A percentile compares a stretch with the other conserved stretches of the same genome.
Evolutionary conservation across 495 filamentous ascomycete species (phyloP).

Genomic region (Parmelia sp.): DNA sequence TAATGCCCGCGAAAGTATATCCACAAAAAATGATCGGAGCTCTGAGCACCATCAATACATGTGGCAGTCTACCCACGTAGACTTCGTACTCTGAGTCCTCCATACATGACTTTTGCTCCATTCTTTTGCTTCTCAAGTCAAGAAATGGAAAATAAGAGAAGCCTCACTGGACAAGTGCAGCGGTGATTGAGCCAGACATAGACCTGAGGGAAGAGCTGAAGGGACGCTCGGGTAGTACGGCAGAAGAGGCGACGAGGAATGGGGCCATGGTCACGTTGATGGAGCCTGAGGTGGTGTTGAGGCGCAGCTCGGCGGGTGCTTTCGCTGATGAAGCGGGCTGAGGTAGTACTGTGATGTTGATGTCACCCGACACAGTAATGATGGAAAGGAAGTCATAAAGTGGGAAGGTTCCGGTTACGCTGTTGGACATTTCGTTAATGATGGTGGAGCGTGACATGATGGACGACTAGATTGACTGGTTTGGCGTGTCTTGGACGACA

Average conservation of each 20-base stretch:
- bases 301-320: not conserved
- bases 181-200: not conserved
- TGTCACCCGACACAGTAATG: not conserved
- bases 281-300: not conserved
- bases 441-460: not conserved
- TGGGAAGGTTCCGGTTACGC: not conserved
- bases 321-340: not conserved
- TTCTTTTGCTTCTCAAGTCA: not conserved
- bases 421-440: not conserved
- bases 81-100: no score
- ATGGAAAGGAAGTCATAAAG: not conserved
- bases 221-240: not conserved
- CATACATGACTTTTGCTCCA: no score
- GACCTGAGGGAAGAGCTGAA: not conserved
- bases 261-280: constrained; percentile 1
- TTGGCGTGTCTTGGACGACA: not conserved
- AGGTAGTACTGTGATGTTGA: not conserved
- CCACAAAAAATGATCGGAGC: no score
- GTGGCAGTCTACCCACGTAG: no score
- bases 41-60: no score
- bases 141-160: not conserved
- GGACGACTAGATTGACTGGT: not conserved
- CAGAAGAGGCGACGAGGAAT: not conserved
- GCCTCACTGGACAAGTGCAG: not conserved
- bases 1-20: no score